Evolutionary conservation across 2,329 filamentous ascomycete genomes (phyloP), one percentile per base, ranked within the genome.

Genomic region (Paracoccidioides brasiliensis): DNA sequence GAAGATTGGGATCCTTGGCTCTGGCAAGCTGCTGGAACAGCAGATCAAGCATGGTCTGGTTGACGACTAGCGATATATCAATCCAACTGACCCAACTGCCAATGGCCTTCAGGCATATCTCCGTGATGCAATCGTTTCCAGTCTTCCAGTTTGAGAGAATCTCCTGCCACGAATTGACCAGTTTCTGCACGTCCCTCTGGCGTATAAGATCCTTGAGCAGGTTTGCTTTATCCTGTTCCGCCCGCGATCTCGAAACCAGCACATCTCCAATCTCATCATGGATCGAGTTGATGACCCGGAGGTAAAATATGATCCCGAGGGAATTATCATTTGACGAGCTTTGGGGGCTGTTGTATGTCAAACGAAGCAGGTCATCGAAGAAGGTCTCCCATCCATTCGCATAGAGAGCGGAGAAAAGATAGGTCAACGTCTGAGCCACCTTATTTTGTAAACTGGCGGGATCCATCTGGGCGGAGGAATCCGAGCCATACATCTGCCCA

Each of bases 71-170:
- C 52, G 86, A 87, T 64, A 98, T 97, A 67, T 97, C 93, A 66
- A 94, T 95, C 93, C 93, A 98, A 78, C 90, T 94, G 58, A 95
- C 90, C 91, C 93, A 98, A 69, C 91, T 93, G 41, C 89, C 90
- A 61, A 98, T 83, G n/a, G 90, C 86, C 71, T 86, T 89, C 54
- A 98, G 78, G 63, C 88, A 90, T 78, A 94, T 84, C 69, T 96
- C 90, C 45, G 95, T 80, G 56, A 97, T 80, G 44, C 74, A 69
- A 65, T 90, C 84, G 62, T 86, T 81, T 56, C 82, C 79, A 55
- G 81, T 80, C 61, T 79, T 77, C 79, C 90, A 97, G 64, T 85
- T 82, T 9, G 82, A 78, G 55, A 98, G 78, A 46, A 98, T 85
- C 66, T 95, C 87, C 70, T 93, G 88, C 93, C 93, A 98, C 3